Base-by-base conservation (phyloP, 2,329 filamentous ascomycete genomes). In the Colletotrichum orchidophilum region DNA sequence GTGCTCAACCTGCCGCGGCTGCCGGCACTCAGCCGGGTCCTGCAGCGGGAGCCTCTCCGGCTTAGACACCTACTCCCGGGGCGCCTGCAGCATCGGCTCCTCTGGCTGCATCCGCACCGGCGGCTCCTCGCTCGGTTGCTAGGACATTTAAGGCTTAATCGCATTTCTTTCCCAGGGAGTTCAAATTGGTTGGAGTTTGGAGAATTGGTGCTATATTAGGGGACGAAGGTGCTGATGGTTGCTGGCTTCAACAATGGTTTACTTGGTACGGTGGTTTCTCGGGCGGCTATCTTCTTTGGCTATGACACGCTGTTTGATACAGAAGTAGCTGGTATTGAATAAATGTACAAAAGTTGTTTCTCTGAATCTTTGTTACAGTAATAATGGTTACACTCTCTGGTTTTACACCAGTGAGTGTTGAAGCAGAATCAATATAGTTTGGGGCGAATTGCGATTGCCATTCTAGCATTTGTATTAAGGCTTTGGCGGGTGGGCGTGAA, bases 211-310 rank as follows among this genome's bases (percentile, higher is more conserved):
- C 18, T 49, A 46, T 0, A 7, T 39, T 13, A 1, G 4, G 7
- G 31, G 5, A 31, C 2, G 21, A n/a, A 3, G 21, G 31, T 24
- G 3, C 29, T 5, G 6, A 54, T 39, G n/a, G 33, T 68, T 71
- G 63, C 68, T 63, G 68, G 63, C 12, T 27, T 68, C 57, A 71
- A 71, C 50, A 53, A 42, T 54, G 26, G 57, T 21, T 5, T 68
- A 53, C 15, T 4, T n/a, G 18, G 24, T 26, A 3, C n/a, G n/a
- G 8, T 46, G 39, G 33, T 55, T 9, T 27, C 12, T n/a, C 29
- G 3, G 46, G 33, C 33, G 0, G 31, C n/a, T 21, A 24, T 26
- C 12, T 58, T 63, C 2, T 15, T 24, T 58, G 24, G 13, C 52
- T 29, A 13, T 31, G 3, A 62, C 31, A 35, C 53, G 9, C 50